Evolutionary conservation across 768 basidiomycete species (phyloP).

Genomic region (Steccherinum ochraceum): DNA sequence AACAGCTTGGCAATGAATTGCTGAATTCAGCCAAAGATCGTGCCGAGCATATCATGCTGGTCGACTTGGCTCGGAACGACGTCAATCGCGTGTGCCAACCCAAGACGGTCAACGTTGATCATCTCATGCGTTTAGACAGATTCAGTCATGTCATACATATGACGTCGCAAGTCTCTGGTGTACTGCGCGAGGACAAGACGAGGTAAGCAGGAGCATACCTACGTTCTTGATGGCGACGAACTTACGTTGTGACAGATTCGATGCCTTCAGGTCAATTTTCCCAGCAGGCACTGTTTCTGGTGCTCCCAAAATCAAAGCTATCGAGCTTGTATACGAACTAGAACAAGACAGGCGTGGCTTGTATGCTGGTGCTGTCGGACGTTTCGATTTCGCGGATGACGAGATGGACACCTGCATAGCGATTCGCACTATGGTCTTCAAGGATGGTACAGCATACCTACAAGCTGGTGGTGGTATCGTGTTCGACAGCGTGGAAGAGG

Average conservation of each 20-base stretch:
- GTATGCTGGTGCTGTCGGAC: conserved; percentile 97
- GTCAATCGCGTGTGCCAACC: conserved; percentile 97
- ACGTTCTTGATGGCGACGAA: conserved; percentile 1
- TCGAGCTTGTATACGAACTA: conserved; percentile 82
- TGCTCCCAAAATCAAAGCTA: conserved; percentile 97
- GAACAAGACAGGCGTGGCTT: conserved; percentile 90
- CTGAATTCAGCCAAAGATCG: conserved; percentile 88
- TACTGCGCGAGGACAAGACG: conserved; percentile 72
- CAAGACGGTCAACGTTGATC: conserved; percentile 92
- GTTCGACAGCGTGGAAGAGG: conserved; percentile 93
- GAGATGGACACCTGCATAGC: conserved; percentile 99
- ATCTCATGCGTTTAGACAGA: conserved; percentile 88
- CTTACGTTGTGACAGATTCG: conserved; percentile 63
- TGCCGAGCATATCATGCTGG: conserved; percentile 98
- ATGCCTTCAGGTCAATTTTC: conserved; percentile 98
- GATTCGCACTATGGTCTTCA: conserved; percentile 97
- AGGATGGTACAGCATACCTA: conserved; percentile 83
- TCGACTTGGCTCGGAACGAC: conserved; percentile 96
- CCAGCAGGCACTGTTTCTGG: conserved; percentile 98
- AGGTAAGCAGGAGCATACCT: conserved; percentile 43
- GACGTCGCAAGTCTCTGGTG: conserved; percentile 91
- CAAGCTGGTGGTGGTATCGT: conserved; percentile 98
- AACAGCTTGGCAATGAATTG: conserved; percentile 64
- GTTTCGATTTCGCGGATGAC: conserved; percentile 92
- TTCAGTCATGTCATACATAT: conserved; percentile 98